Percentiles rank a stretch among this genome's conserved stretches.
phyloP scores from a whole-genome alignment of 768 basidiomycete species.

The Leccinum subgranulosum region DNA sequence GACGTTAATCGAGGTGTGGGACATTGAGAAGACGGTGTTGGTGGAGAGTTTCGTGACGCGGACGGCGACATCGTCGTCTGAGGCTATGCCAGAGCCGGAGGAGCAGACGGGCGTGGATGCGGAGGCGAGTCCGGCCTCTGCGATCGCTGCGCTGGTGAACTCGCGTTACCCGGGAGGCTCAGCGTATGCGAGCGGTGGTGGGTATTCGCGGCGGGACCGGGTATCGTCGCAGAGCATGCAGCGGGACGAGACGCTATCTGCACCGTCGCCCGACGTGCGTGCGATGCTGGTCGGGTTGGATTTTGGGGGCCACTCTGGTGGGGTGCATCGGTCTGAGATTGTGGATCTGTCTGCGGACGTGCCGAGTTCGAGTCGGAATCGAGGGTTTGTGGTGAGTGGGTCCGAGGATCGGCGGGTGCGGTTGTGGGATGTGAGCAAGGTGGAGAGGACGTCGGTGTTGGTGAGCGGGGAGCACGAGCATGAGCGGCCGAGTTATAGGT shows the following conservation, averaged over 20 bases:
- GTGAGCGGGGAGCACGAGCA: slow-evolving; percentile 75
- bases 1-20: slow-evolving; percentile 81
- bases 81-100: slow-evolving; percentile 52
- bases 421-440: slow-evolving; percentile 79
- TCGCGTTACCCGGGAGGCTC: slow-evolving; percentile 47
- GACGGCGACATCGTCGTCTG: slow-evolving; percentile 40
- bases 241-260: slow-evolving; percentile 35
- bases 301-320: slow-evolving; percentile 65
- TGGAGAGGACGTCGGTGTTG: slow-evolving; percentile 73
- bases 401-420: slow-evolving; percentile 88
- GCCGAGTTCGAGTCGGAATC: slow-evolving; percentile 38
- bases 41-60: slow-evolving; percentile 79
- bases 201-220: slow-evolving; percentile 26
- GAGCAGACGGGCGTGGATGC: slow-evolving; percentile 52
- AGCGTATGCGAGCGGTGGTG: slow-evolving; percentile 19
- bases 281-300: slow-evolving; percentile 70
- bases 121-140: slow-evolving; percentile 62
- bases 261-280: slow-evolving; percentile 65
- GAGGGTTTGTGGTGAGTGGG: slow-evolving; percentile 81
- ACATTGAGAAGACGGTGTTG: slow-evolving; percentile 75
- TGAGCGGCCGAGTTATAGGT: slow-evolving; percentile 81
- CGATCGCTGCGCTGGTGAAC: slow-evolving; percentile 79
- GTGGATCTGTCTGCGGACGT: slow-evolving; percentile 41
- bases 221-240: slow-evolving; percentile 33
- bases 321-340: slow-evolving; percentile 48